Conservation (phyloP, 306 rosid species). For the Pterocarpus macrocarpus region DNA sequence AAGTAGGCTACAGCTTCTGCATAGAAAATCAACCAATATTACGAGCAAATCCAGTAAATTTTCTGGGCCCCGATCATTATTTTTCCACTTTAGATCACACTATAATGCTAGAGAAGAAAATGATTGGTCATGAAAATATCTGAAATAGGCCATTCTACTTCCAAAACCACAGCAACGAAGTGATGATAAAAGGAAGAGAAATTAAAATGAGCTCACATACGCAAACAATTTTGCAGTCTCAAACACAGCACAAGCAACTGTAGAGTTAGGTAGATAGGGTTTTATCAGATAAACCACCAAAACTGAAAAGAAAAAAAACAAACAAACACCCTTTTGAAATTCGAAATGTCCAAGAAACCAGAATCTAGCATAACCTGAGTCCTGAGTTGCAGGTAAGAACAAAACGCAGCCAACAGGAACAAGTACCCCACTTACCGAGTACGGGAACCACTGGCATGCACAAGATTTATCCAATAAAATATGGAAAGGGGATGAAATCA, state of each 20-base stretch:
- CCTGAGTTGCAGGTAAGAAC: constrained; percentile 34
- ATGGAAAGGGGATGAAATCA: constrained; percentile 18
- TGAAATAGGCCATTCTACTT: neutral
- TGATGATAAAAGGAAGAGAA: neutral
- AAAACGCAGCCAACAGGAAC: constrained; percentile 36
- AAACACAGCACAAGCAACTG: constrained; percentile 21
- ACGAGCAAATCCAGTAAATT: neutral
- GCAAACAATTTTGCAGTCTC: neutral
- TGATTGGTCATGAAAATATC: neutral
- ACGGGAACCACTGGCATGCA: constrained; percentile 49
- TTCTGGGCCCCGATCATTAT: neutral
- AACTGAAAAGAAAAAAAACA: too few relatives aligned
- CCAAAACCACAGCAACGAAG: neutral
- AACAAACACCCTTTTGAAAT: constrained; percentile 12
- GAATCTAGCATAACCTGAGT: constrained; percentile 35
- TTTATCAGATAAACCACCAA: constrained; percentile 30
- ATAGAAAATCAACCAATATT: neutral
- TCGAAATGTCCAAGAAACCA: constrained; percentile 21
- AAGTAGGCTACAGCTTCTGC: constrained; percentile 4
- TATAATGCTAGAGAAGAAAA: neutral
- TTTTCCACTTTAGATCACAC: neutral
- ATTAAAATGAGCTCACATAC: neutral
- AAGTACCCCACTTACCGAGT: constrained; percentile 25
- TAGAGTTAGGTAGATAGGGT: constrained; percentile 47
- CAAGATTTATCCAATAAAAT: constrained; percentile 34